Percentiles rank a stretch among this genome's conserved stretches.
Evolutionary conservation across 441 rosid species (phyloP).

Genomic region (Pelargonium fulgidum): DNA sequence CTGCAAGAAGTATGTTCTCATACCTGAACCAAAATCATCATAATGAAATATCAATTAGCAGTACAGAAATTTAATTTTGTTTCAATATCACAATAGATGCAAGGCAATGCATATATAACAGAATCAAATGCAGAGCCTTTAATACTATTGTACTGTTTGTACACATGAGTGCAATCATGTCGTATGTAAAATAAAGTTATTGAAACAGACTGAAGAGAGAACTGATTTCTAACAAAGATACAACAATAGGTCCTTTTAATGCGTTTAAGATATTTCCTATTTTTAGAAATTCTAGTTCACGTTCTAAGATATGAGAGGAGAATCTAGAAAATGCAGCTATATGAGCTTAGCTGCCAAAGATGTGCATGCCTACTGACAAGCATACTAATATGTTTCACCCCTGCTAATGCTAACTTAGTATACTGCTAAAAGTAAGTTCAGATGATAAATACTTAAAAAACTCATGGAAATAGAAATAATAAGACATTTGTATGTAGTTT

Average conservation of each 20-base stretch:
- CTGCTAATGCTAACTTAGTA: background rate
- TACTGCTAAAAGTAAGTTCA: background rate
- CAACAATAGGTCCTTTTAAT: background rate
- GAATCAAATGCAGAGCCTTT: background rate
- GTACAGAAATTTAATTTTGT: background rate
- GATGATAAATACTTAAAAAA: background rate
- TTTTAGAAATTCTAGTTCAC: background rate
- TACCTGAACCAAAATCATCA: constrained; percentile 54
- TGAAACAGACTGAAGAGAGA: constrained; percentile 3
- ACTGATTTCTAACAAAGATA: background rate
- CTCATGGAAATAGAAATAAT: background rate
- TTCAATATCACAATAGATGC: background rate
- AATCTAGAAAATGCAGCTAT: background rate
- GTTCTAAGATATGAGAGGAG: background rate
- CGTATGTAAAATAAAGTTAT: background rate
- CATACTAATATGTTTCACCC: background rate
- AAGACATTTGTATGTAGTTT: background rate
- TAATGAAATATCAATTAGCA: constrained; percentile 7
- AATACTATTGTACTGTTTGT: background rate
- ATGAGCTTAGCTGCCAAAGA: background rate
- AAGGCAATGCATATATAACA: background rate
- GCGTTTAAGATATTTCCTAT: background rate
- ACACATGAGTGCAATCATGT: background rate
- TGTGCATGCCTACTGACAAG: background rate
- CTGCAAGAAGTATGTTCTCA: constrained; percentile 72